phyloP scores from a whole-genome alignment of 495 filamentous ascomycete species.

The Penicillium coffeae region DNA sequence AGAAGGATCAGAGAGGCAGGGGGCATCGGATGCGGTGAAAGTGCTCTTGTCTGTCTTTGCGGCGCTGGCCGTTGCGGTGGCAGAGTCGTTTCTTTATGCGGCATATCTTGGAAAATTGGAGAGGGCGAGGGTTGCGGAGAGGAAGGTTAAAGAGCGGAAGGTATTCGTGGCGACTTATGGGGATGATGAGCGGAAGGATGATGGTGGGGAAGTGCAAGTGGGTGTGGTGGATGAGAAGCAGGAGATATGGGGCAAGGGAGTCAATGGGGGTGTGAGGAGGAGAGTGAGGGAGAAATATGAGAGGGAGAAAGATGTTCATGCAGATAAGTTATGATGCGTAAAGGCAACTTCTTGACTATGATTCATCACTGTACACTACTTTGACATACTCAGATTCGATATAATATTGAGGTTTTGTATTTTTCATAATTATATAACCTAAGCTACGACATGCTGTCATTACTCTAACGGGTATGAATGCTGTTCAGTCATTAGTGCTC shows the following conservation, averaged over 20 bases:
- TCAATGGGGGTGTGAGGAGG: slow-evolving; percentile 44
- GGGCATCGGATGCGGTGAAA: slow-evolving; percentile 32
- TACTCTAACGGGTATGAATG: slow-evolving; percentile 33
- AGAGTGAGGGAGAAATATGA: slow-evolving; percentile 45
- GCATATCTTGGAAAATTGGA: slow-evolving; percentile 78
- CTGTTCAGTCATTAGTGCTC: slow-evolving; percentile 30
- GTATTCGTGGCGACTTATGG: slow-evolving; percentile 52
- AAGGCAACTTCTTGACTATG: too few species aligned
- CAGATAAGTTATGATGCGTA: background rate
- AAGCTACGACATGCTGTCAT: slow-evolving; percentile 26
- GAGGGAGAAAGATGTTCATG: slow-evolving; percentile 19
- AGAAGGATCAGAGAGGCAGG: slow-evolving; percentile 13
- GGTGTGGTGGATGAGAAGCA: slow-evolving; percentile 28
- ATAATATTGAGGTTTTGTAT: background rate
- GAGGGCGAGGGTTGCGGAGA: slow-evolving; percentile 64
- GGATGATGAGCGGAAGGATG: slow-evolving; percentile 21
- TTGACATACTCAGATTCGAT: too few species aligned
- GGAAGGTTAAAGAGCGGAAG: slow-evolving; percentile 64
- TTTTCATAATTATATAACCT: too few species aligned
- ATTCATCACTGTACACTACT: too few species aligned
- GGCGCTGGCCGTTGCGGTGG: slow-evolving; percentile 65
- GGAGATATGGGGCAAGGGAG: slow-evolving; percentile 44
- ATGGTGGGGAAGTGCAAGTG: background rate
- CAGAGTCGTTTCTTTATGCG: slow-evolving; percentile 83
- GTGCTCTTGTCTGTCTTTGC: slow-evolving; percentile 39